Evolutionary conservation across 306 rosid genomes (phyloP), one percentile per base, ranked within the genome.

Genomic region (Inga oerstediana): DNA sequence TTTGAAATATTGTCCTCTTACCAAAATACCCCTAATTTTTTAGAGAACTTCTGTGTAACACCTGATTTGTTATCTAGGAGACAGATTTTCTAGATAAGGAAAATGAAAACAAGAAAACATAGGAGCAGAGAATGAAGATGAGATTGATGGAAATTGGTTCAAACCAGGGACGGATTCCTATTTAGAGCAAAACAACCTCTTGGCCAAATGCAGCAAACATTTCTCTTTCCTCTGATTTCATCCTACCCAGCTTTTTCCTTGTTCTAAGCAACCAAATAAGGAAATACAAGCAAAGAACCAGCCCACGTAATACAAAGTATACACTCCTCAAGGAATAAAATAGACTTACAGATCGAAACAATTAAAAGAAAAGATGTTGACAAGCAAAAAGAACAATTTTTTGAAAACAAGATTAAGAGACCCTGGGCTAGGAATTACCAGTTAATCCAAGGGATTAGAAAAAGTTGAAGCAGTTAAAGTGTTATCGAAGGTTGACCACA

Each of bases 221-320:
- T 84, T 84, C 45, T 83, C 84, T 58, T 70, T 72, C 61, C 71
- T 84, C 71, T 70, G 77, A 85, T 49, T 66, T 77, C 73, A 80
- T 82, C 59, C 61, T 49, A 74, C 74, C 59, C 67, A 79, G 78
- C 17, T 11, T 41, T 85, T 72, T 32, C 68, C 76, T 83, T 64
- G 85, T 74, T 80, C 51, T 8, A 12, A 41, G 79, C 83, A 86
- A 78, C 85, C 85, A 86, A 82, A 80, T 84, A 85, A 41, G 82
- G 61, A 22, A 14, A 68, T 69, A 35, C 32, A 0, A 48, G 3
- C 19, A 46, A 3, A 20, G 49, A 82, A 87, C 71, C 41, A 65
- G 2, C 32, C 75, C 14, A 83, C 78, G 27, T 62, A 62, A 82
- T 72, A 70, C 64, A 79, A 24, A 82, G 20, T 41, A 77, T 32